These are phyloP conservation scores for Bipolaris victoriae DNA, from an alignment of 2,329 filamentous ascomycete genomes.

Conservation along the genomic window DNA sequence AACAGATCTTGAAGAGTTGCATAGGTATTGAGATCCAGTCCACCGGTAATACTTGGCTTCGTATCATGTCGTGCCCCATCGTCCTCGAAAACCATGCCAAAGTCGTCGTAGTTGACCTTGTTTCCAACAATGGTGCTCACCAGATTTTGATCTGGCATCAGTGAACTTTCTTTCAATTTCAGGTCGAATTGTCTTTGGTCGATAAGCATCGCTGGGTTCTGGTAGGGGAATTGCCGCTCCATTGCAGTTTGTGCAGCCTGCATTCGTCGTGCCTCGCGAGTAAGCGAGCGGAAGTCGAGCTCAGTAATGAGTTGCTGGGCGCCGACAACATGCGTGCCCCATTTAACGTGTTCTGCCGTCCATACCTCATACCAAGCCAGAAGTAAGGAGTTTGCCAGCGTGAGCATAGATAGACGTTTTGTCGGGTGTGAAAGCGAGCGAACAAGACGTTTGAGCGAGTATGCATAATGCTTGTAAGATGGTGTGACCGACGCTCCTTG, in stretches of 20 bases:
- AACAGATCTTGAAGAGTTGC: conserved; percentile 84
- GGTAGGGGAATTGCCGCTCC: conserved; percentile 45
- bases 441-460: conserved; percentile 78
- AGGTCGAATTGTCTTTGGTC: conserved; percentile 35
- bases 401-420: conserved; percentile 76
- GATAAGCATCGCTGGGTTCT: conserved; percentile 42
- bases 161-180: conserved; percentile 55
- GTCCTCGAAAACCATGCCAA: conserved; percentile 57
- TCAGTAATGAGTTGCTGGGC: conserved; percentile 82
- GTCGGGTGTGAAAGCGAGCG: conserved; percentile 74
- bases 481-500: conserved; percentile 76
- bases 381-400: conserved; percentile 84
- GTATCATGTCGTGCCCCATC: conserved; percentile 34
- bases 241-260: conserved; percentile 58
- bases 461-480: conserved; percentile 90
- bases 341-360: conserved; percentile 92
- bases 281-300: conserved; percentile 77
- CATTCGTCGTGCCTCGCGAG: conserved; percentile 70
- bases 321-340: conserved; percentile 90
- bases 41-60: conserved; percentile 42
- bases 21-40: conserved; percentile 74
- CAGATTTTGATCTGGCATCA: conserved; percentile 55
- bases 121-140: conserved; percentile 65
- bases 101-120: conserved; percentile 63
- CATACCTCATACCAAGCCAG: conserved; percentile 94